Evolutionary conservation across 2,329 filamentous ascomycete species (phyloP), one percentile per base, ranked within the genome.

Genomic region (Fusarium continuum): DNA sequence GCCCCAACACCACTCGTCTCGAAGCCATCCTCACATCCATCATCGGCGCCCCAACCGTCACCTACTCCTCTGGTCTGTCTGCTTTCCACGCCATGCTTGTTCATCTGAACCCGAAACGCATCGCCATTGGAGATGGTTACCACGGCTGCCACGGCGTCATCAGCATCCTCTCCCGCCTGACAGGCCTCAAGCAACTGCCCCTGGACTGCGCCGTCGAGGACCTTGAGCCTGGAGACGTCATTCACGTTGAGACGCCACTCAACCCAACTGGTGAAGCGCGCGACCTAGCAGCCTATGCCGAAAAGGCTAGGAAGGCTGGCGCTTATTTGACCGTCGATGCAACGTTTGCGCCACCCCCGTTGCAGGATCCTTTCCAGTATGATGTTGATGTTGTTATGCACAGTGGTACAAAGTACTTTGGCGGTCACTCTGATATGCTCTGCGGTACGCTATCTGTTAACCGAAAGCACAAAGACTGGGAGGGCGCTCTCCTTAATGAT

Each of bases 81-180:
- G 92, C 94, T 46, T 93, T 97, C 79, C 91, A 98, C 76, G 93
- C 92, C 26, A 81, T 96, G 55, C 83, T 98, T 3, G 88, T 93
- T n/a, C 87, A 88, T 72, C 79, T 96, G 8, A 93, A 96, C 74
- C 95, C 95, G 1, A 87, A 87, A 68, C 88, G 89, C 55, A 87
- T 98, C 52, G 90, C 92, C 67, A 92, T 98, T 65, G 88, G 88
- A 31, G 88, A 84, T 14, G 93, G 93, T 35, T 99, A 98, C 78
- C 95, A 98, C 79, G 95, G 95, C 69, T 96, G 92, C 77, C 92
- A 97, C 76, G 92, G 91, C 60, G 91, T 97, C 25, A 85, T 97
- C 69, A 77, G 77, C 26, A 78, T 98, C 50, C 83, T 96, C 65
- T 77, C 84, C 56, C 91, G 92, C 63, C 85, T 97, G 44, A 92